A percentile compares a stretch with the other conserved stretches of the same genome.
Evolutionary conservation across 2,329 filamentous ascomycete species (phyloP).

Genomic region (Cordyceps cicadae): DNA sequence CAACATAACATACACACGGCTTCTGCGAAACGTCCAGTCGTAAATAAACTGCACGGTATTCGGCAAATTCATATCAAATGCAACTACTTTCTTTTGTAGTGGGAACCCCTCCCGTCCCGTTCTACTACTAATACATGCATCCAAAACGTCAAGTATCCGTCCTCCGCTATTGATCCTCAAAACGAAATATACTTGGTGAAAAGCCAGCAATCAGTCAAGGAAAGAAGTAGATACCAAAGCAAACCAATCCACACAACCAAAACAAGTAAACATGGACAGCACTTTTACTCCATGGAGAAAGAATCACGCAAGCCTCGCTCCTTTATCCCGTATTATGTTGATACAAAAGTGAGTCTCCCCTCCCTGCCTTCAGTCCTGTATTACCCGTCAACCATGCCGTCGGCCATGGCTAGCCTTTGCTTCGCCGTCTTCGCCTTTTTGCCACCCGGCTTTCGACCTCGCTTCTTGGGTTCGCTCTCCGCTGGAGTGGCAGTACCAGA

Average conservation of each 20-base stretch:
- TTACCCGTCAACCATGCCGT: constrained; percentile 37
- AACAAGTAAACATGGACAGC: neutral
- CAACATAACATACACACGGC: neutral
- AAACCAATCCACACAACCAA: neutral
- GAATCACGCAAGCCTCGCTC: neutral
- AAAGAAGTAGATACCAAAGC: neutral
- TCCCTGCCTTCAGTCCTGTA: neutral
- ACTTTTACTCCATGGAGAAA: constrained; percentile 9
- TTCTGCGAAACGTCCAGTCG: neutral
- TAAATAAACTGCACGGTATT: neutral
- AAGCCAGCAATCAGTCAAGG: neutral
- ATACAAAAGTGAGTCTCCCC: constrained; percentile 7
- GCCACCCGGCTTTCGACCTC: constrained; percentile 49
- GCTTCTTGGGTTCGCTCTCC: constrained; percentile 41
- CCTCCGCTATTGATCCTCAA: neutral
- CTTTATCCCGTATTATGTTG: constrained; percentile 11
- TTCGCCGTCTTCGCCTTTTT: constrained; percentile 60
- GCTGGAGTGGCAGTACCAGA: constrained; percentile 81
- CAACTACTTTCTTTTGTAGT: neutral
- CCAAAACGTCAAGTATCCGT: neutral
- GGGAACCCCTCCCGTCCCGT: neutral
- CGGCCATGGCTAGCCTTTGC: constrained; percentile 59
- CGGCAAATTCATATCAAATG: constrained; percentile 1
- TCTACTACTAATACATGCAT: constrained; percentile 11
- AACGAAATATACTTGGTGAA: neutral